Conservation (phyloP, 2,329 filamentous ascomycete species). For the Aureobasidium melanogenum region DNA sequence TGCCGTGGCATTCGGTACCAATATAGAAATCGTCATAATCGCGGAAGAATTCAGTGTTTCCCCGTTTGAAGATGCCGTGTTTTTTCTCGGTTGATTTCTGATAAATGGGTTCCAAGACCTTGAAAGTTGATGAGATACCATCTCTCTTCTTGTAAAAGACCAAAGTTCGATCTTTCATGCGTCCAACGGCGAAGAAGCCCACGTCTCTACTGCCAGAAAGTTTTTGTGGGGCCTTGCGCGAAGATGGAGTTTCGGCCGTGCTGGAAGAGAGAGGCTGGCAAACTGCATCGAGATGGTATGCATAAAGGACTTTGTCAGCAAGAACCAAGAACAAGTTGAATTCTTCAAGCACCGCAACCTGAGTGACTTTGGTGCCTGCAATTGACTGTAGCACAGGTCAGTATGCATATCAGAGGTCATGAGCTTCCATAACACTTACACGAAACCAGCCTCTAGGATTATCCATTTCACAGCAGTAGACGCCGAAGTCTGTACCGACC, state of each 20-base stretch:
- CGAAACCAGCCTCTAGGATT: slow-evolving; percentile 87
- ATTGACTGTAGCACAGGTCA: slow-evolving; percentile 54
- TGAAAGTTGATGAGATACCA: slow-evolving; percentile 86
- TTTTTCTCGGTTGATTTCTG: slow-evolving; percentile 86
- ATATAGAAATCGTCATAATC: slow-evolving; percentile 99
- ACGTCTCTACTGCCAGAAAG: slow-evolving; percentile 82
- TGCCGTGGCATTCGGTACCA: slow-evolving; percentile 84
- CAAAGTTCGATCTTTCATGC: slow-evolving; percentile 92
- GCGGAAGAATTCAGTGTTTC: slow-evolving; percentile 87
- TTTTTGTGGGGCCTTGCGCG: slow-evolving; percentile 81
- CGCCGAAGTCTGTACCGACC: slow-evolving; percentile 89
- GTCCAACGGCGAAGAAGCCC: slow-evolving; percentile 88
- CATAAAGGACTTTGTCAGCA: slow-evolving; percentile 81
- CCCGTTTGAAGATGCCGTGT: slow-evolving; percentile 58
- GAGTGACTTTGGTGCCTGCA: slow-evolving; percentile 67
- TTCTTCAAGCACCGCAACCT: slow-evolving; percentile 90
- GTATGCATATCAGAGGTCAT: slow-evolving; percentile 15
- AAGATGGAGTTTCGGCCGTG: slow-evolving; percentile 40
- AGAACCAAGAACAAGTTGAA: slow-evolving; percentile 90
- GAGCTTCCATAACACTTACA: slow-evolving; percentile 43
- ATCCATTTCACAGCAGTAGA: slow-evolving; percentile 79
- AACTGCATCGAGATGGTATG: slow-evolving; percentile 86
- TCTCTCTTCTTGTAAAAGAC: slow-evolving; percentile 98
- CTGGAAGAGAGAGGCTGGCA: slow-evolving; percentile 45
- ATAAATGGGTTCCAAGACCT: slow-evolving; percentile 86